Conservation (phyloP, 306 rosid species). For the Bauhinia variegata region DNA sequence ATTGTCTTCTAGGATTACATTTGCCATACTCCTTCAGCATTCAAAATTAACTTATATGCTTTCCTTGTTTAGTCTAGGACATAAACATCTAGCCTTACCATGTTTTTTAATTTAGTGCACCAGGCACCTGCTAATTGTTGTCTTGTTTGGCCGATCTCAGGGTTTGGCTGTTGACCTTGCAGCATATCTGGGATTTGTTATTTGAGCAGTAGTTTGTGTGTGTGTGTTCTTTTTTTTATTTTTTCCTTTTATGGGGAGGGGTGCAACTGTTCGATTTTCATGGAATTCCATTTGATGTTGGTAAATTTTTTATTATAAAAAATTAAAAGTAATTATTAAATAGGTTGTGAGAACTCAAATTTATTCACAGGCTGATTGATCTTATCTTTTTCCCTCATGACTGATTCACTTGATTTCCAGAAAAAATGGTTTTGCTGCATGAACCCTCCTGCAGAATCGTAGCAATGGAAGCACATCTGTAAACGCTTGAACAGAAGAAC, state of each 20-base stretch:
- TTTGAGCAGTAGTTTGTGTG: not conserved
- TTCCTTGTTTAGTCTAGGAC: not conserved
- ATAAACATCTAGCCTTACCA: too few species aligned
- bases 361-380: slow-evolving; percentile 12
- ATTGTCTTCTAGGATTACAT: slow-evolving; percentile 2
- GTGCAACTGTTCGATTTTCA: not conserved
- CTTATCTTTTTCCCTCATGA: slow-evolving; percentile 15
- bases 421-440: slow-evolving; percentile 99
- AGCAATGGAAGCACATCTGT: slow-evolving; percentile 40
- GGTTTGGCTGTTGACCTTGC: slow-evolving; percentile 12
- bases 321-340: slow-evolving; percentile 19
- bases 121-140: slow-evolving; percentile 6
- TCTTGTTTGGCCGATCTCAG: too few species aligned
- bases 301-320: slow-evolving; percentile 14
- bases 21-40: not conserved
- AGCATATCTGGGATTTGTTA: slow-evolving; percentile 1
- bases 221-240: not conserved
- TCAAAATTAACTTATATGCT: slow-evolving; percentile 21
- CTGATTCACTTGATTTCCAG: slow-evolving; percentile 57
- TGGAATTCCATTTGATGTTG: not conserved
- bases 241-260: not conserved
- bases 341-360: not conserved
- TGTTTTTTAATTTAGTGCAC: not conserved
- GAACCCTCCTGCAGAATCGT: slow-evolving; percentile 70
- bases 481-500: slow-evolving; percentile 56